Evolutionary conservation across 1,139 yeast genomes (phyloP), one percentile per base, ranked within the genome.

Genomic region (Nakaseomyces nivariensis): DNA sequence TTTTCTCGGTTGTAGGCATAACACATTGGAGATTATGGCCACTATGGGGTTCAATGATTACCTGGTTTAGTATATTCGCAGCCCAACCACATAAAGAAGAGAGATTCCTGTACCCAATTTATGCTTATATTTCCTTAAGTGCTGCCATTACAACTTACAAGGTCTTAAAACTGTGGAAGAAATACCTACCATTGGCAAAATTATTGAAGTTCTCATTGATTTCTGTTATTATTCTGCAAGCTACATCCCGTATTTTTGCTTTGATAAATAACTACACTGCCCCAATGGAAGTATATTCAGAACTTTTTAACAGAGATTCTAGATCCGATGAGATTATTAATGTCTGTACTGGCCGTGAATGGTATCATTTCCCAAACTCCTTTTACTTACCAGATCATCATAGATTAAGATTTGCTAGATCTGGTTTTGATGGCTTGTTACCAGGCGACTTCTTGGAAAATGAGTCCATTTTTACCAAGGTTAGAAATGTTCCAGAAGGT

Each of bases 21-120:
- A 49, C 56, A 13, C 63, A 58, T 41, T 45, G 49, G 48, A 52
- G 62, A 3, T 51, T 65, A 24, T 55, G 66, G 55, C 68, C 70
- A 9, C 40, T 74, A 5, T 56, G 72, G 29, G 49, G 69, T 2
- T 82, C 85, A 4, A 62, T 85, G 33, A 51, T 76, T 4, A 47
- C 85, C 0, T 90, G 97, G 97, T 63, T 76, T 27, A 68, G 66
- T 0, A 74, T 89, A 3, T 87, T 90, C 62, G 73, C 75, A 51
- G 56, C 68, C 6, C 97, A 89, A 60, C 94, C 96, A 1, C 97
- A 90, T 64, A 92, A 92, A 64, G 97, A 90, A 64, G 97, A 90
- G 64, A 73, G 97, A 53, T 92, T 90, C 63, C 67, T 90, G 58
- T 92, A 88, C 59, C 96, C 96, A 8, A 74, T 86, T 0, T 90